Evolutionary conservation across 768 basidiomycete genomes (phyloP).

Genomic region (Trametes punicea): DNA sequence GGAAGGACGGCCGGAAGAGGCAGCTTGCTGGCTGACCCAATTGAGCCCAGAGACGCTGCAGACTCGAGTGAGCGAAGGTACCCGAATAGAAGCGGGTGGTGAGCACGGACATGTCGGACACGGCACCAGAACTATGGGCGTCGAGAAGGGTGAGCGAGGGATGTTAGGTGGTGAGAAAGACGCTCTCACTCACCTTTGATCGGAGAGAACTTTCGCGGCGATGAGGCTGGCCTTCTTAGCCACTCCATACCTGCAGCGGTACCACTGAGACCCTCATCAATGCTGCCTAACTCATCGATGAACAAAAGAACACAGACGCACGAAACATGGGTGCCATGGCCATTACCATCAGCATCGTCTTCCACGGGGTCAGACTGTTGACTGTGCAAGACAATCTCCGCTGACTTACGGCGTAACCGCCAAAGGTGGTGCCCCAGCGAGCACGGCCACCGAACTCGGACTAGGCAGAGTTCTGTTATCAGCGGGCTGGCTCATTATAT

Average conservation of each 20-base stretch:
- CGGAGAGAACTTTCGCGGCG: constrained; percentile 42
- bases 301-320: too few species aligned
- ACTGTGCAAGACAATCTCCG: too few species aligned
- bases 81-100: background rate
- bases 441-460: constrained; percentile 42
- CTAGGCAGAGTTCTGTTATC: constrained; percentile 17
- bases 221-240: constrained; percentile 34
- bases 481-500: background rate
- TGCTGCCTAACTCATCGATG: background rate
- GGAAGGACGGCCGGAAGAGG: constrained; percentile 14
- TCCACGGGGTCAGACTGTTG: background rate
- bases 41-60: constrained; percentile 26
- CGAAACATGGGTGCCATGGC: constrained; percentile 41
- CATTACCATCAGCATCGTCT: constrained; percentile 37
- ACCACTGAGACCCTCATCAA: constrained; percentile 26
- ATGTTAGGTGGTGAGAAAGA: constrained; percentile 28
- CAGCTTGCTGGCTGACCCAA: constrained; percentile 21
- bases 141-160: constrained; percentile 27
- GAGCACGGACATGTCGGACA: constrained; percentile 12
- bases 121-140: background rate
- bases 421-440: constrained; percentile 38
- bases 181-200: constrained; percentile 29
- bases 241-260: constrained; percentile 36
- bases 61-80: background rate
- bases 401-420: constrained; percentile 21